phyloP scores from a whole-genome alignment of 495 filamentous ascomycete genomes.

The Penicillium ochrochloron region DNA sequence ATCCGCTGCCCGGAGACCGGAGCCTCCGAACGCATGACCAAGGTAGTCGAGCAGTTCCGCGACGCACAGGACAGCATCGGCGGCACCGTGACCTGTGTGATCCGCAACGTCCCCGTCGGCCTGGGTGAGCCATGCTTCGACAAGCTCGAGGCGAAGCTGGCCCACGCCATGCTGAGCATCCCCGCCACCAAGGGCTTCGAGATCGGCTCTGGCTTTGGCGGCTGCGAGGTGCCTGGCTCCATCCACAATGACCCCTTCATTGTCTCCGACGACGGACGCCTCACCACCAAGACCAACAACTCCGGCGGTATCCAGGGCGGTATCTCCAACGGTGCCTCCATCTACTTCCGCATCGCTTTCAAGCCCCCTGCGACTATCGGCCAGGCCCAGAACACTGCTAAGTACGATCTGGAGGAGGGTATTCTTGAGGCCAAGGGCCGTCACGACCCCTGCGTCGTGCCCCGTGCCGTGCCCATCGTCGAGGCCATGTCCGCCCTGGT shows the following conservation, averaged over 20 bases:
- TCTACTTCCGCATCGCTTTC: slow-evolving; percentile 96
- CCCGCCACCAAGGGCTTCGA: slow-evolving; percentile 98
- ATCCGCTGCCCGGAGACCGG: slow-evolving; percentile 81
- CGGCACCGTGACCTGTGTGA: slow-evolving; percentile 94
- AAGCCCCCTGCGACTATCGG: slow-evolving; percentile 96
- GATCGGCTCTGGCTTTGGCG: slow-evolving; percentile 91
- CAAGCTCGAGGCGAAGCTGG: slow-evolving; percentile 92
- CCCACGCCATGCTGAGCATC: slow-evolving; percentile 95
- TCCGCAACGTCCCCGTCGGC: slow-evolving; percentile 84
- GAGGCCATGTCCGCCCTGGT: slow-evolving; percentile 94
- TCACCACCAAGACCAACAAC: slow-evolving; percentile 95
- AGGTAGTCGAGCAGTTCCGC: slow-evolving; percentile 77
- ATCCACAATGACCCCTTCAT: slow-evolving; percentile 94
- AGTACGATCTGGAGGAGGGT: slow-evolving; percentile 76
- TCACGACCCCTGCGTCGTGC: slow-evolving; percentile 95
- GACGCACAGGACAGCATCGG: slow-evolving; percentile 89
- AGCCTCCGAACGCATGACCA: slow-evolving; percentile 71
- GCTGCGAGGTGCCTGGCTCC: slow-evolving; percentile 85
- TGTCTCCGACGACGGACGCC: slow-evolving; percentile 50
- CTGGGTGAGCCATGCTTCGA: slow-evolving; percentile 96
- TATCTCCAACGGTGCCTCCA: slow-evolving; percentile 90
- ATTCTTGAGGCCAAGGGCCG: slow-evolving; percentile 90
- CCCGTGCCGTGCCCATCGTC: slow-evolving; percentile 92
- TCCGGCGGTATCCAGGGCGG: slow-evolving; percentile 96
- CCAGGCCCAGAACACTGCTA: slow-evolving; percentile 83